Base-by-base conservation (phyloP, 495 filamentous ascomycete genomes). In the Bryoglossum gracile region DNA sequence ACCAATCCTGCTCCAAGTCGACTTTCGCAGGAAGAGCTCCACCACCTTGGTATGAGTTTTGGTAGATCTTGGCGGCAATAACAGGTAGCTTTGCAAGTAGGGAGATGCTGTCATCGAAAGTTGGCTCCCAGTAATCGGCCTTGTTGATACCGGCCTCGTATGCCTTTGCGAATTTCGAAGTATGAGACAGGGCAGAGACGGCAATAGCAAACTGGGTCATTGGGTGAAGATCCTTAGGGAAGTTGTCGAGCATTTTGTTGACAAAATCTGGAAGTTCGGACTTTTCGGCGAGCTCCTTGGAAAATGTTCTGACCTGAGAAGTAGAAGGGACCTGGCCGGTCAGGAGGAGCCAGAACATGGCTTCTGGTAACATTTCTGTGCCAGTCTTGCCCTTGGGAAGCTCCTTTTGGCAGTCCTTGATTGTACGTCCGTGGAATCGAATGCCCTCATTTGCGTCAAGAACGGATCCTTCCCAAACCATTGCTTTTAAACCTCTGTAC, bases 321-420 rank as follows among this genome's bases (percentile, higher is more conserved):
- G 82, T 83, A 2, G 84, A 85, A 8, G 92, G 92, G 19, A 98
- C 86, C 65, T 91, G 75, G 48, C 92, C 94, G 8, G 92, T 98
- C 51, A 98, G 69, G 13, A 98, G 83, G 21, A 98, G 83, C 92
- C 92, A 98, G 77, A 98, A 98, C 92, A 98, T 97, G 62, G 89
- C 83, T 68, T 98, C 92, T 30, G 92, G 92, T 2, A 98, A 82
- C 94, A 97, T 97, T 72, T 98, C 91, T n/a, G 87, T 92, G 49
- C 92, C 92, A 2, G 84, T 79, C 46, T 78, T 86, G 44, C 90
- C 92, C 72, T 95, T 96, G 58, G 92, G 92, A 6, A 98, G 79
- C 62, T 94, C 81, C 48, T 80, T 77, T 62, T 95, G 90, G 76
- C 92, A 98, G 62, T 98, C 92, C 71, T 92, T 94, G 75, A 98